phyloP scores from a whole-genome alignment of 140 eudicot genomes.

The Anethum foeniculum region DNA sequence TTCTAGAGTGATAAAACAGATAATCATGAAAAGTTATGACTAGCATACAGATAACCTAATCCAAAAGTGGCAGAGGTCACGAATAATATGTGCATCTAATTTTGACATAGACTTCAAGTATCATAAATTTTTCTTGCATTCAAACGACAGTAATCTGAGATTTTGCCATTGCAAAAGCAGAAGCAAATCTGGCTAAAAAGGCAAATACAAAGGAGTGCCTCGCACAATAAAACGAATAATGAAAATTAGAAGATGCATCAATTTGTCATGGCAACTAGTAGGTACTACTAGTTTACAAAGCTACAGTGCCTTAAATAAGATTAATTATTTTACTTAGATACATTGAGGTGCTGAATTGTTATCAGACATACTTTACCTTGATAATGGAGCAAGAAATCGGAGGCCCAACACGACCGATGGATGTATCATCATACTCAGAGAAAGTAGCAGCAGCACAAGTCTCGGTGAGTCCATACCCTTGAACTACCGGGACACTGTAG shows the following conservation, averaged over 20 bases:
- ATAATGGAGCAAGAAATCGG: constrained; percentile 85
- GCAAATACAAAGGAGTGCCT: neutral
- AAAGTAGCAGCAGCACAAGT: constrained; percentile 98
- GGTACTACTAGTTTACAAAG: neutral
- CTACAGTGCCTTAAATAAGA: too few species aligned
- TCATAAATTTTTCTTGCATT: neutral
- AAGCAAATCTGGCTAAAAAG: neutral
- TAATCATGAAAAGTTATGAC: neutral
- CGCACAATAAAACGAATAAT: neutral
- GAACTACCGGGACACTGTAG: constrained; percentile 86
- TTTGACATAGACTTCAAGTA: neutral
- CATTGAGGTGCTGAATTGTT: neutral
- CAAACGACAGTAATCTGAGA: neutral
- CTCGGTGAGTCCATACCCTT: constrained; percentile 99
- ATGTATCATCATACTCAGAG: constrained; percentile 84
- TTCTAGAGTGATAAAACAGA: neutral
- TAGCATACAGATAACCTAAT: neutral
- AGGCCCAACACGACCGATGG: constrained; percentile 96
- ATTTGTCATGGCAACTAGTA: neutral
- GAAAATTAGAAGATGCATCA: neutral
- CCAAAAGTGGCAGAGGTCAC: neutral
- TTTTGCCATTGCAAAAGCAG: neutral
- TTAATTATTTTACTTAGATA: neutral
- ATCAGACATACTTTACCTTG: constrained; percentile 44
- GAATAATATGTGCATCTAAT: neutral